Conservation (phyloP, 2,329 filamentous ascomycete genomes). For the Neodidymelliopsis sp. region DNA sequence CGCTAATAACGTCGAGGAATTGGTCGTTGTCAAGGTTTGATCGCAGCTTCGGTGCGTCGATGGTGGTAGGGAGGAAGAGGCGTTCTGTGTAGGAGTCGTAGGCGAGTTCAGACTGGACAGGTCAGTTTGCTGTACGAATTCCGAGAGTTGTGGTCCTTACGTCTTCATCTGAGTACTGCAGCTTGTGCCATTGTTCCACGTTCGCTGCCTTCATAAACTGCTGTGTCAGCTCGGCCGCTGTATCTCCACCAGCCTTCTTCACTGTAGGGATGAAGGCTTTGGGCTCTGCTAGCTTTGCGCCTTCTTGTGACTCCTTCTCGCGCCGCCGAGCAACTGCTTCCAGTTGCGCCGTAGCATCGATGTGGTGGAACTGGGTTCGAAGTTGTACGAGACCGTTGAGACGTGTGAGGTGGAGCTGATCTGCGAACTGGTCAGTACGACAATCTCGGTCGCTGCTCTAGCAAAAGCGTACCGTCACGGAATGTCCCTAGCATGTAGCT, state of each 20-base stretch:
- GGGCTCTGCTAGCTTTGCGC: slow-evolving; percentile 61
- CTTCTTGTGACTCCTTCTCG: slow-evolving; percentile 56
- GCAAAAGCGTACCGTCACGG: slow-evolving; percentile 68
- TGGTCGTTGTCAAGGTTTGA: slow-evolving; percentile 64
- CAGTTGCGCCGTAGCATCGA: slow-evolving; percentile 83
- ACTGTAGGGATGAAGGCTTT: slow-evolving; percentile 87
- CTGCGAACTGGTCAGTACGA: slow-evolving; percentile 54
- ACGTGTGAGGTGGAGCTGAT: slow-evolving; percentile 85
- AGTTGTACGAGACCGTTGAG: slow-evolving; percentile 85
- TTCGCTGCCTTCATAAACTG: slow-evolving; percentile 79
- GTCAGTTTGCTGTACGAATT: slow-evolving; percentile 7
- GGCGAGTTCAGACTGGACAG: slow-evolving; percentile 65
- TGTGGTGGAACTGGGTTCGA: slow-evolving; percentile 89
- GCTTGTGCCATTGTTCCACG: slow-evolving; percentile 79
- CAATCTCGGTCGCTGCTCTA: background rate
- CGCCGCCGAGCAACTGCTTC: slow-evolving; percentile 59
- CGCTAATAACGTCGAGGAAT: slow-evolving; percentile 70
- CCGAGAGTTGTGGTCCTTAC: slow-evolving; percentile 40
- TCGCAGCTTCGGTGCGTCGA: slow-evolving; percentile 57
- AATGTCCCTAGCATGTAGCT: slow-evolving; percentile 94
- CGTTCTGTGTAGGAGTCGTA: slow-evolving; percentile 79
- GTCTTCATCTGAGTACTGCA: slow-evolving; percentile 85
- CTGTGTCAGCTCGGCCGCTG: slow-evolving; percentile 73
- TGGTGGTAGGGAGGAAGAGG: slow-evolving; percentile 64
- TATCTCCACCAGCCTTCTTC: slow-evolving; percentile 75